phyloP scores from a whole-genome alignment of 352 stramenopile species.

The Phytophthora ohioensis region DNA sequence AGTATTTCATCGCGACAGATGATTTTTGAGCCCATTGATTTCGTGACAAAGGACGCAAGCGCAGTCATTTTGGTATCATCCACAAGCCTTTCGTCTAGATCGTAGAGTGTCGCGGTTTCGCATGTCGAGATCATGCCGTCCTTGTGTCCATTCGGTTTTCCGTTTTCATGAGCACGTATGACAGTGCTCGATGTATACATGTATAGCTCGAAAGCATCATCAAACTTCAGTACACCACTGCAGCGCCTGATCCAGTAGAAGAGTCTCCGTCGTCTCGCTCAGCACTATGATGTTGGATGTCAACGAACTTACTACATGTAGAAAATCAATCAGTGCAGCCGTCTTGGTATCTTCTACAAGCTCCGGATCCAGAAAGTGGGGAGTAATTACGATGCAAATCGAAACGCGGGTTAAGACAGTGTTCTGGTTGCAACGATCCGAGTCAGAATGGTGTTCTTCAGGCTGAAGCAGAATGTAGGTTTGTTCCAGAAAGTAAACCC shows the following conservation, averaged over 20 bases:
- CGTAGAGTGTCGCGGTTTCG: no score
- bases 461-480: conserved; percentile 64
- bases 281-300: conserved; percentile 43
- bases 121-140: no score
- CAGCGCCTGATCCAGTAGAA: conserved; percentile 40
- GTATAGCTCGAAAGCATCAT: no score
- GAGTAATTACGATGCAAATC: conserved; percentile 60
- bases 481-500: conserved; percentile 57
- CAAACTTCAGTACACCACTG: conserved; percentile 1
- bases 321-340: conserved; percentile 48
- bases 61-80: no score
- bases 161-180: no score
- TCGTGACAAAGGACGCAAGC: no score
- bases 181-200: no score
- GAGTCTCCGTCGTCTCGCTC: conserved; percentile 57
- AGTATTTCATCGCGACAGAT: no score
- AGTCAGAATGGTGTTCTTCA: conserved; percentile 24
- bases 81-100: no score
- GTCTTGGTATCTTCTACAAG: conserved; percentile 39
- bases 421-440: conserved; percentile 7
- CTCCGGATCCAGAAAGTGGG: conserved; percentile 44
- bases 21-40: no score
- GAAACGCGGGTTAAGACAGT: conserved; percentile 49
- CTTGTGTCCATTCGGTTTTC: no score
- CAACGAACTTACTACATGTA: conserved; percentile 36